phyloP scores from a whole-genome alignment of 208 protist genomes.

The Acanthamoeba sp. region DNA sequence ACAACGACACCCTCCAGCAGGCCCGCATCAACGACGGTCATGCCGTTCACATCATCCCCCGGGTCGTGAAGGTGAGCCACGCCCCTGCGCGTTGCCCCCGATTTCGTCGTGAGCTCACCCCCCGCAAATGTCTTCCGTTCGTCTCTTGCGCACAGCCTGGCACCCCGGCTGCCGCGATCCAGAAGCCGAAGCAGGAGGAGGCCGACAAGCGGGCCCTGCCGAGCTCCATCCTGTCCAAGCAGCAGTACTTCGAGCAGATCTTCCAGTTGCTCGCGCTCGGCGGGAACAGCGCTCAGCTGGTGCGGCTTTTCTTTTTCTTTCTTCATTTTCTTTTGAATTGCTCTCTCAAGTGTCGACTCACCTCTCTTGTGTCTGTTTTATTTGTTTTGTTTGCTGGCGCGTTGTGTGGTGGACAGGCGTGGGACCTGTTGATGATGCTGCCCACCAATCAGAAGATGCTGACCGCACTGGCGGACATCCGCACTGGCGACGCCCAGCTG shows the following conservation, averaged over 20 bases:
- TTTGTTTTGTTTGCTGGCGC: background rate
- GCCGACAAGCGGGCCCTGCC: conserved; percentile 40
- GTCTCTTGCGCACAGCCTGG: background rate
- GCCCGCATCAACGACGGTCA: conserved; percentile 35
- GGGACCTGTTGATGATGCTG: conserved; percentile 83
- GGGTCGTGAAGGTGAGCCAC: background rate
- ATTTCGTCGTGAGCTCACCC: too few species aligned
- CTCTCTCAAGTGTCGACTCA: background rate
- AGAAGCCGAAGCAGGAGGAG: background rate
- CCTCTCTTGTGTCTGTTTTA: conserved; percentile 23
- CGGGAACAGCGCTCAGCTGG: conserved; percentile 8
- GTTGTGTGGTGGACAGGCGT: conserved; percentile 26
- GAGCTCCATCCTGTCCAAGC: conserved; percentile 67
- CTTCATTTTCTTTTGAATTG: background rate
- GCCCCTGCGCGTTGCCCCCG: too few species aligned
- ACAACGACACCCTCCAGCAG: conserved; percentile 46
- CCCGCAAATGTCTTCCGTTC: too few species aligned
- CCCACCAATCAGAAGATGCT: conserved; percentile 83
- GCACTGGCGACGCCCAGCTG: background rate
- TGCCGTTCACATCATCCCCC: background rate
- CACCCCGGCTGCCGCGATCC: background rate
- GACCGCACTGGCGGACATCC: conserved; percentile 24
- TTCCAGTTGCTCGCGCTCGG: conserved; percentile 61
- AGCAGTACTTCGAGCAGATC: conserved; percentile 74
- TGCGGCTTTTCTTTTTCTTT: background rate